phyloP scores from a whole-genome alignment of 2,329 filamentous ascomycete species.

The Hortaea werneckii region DNA sequence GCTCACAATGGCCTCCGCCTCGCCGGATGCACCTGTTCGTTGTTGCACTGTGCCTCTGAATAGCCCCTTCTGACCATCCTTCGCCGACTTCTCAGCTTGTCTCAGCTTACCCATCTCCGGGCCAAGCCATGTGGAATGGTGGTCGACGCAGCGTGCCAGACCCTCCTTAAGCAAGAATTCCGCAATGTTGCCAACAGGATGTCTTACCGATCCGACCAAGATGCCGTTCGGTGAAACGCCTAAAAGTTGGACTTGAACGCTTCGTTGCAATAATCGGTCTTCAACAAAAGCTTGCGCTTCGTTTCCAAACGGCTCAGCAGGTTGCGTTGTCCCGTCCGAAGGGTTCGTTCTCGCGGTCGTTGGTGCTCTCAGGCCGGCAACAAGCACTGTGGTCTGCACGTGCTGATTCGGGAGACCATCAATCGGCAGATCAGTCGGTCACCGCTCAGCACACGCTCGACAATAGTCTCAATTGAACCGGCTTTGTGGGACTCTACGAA shows the following conservation, averaged over 20 bases:
- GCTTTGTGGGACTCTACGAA: slow-evolving; percentile 81
- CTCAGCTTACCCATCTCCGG: slow-evolving; percentile 77
- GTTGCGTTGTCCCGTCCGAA: slow-evolving; percentile 67
- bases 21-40: slow-evolving; percentile 45
- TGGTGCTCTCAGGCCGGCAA: slow-evolving; percentile 82
- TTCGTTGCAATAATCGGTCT: slow-evolving; percentile 71
- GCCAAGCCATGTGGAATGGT: slow-evolving; percentile 87
- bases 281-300: slow-evolving; percentile 87
- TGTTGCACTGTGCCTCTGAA: slow-evolving; percentile 75
- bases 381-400: slow-evolving; percentile 73
- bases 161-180: slow-evolving; percentile 83
- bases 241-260: slow-evolving; percentile 70
- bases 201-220: slow-evolving; percentile 76
- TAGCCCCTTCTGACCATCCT: slow-evolving; percentile 63
- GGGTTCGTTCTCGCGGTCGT: slow-evolving; percentile 76
- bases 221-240: slow-evolving; percentile 85
- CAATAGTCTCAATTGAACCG: slow-evolving; percentile 64
- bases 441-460: slow-evolving; percentile 84
- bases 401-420: slow-evolving; percentile 71
- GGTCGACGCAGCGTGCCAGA: slow-evolving; percentile 85
- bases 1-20: slow-evolving; percentile 71
- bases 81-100: slow-evolving; percentile 77
- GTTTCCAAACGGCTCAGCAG: slow-evolving; percentile 81
- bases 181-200: slow-evolving; percentile 82
- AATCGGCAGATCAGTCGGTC: slow-evolving; percentile 82